phyloP scores from a whole-genome alignment of 108 stramenopile genomes.

The Conticribra weissflogii region DNA sequence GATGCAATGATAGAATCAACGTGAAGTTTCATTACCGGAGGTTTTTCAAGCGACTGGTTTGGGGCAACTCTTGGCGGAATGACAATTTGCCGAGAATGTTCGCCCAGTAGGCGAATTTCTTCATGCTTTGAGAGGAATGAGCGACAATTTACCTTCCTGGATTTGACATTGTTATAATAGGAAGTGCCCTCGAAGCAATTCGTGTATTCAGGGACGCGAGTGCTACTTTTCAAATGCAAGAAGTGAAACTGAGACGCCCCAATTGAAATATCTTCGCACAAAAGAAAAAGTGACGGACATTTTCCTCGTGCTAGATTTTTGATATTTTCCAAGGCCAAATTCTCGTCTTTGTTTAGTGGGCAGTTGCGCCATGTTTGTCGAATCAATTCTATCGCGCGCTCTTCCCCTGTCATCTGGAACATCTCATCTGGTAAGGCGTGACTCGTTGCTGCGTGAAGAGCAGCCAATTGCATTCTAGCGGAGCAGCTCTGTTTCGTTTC shows the following conservation, averaged over 20 bases:
- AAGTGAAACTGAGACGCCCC: conserved; percentile 24
- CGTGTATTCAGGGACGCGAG: not conserved
- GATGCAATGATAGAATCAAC: not conserved
- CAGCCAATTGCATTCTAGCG: conserved; percentile 47
- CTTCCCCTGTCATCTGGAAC: conserved; percentile 48
- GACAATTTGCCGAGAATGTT: not conserved
- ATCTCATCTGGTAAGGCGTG: conserved; percentile 47
- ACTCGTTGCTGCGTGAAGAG: conserved; percentile 50
- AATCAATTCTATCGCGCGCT: conserved; percentile 45
- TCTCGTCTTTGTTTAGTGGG: conserved; percentile 42
- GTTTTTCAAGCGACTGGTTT: conserved; percentile 1
- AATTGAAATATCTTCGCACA: conserved; percentile 24
- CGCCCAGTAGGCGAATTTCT: conserved; percentile 22
- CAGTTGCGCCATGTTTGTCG: conserved; percentile 49
- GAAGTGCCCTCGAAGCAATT: conserved; percentile 21
- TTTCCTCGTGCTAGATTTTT: conserved; percentile 24
- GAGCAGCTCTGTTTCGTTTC: conserved; percentile 31
- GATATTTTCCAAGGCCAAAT: conserved; percentile 32
- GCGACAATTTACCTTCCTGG: conserved; percentile 3
- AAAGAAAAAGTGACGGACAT: conserved; percentile 23
- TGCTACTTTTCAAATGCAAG: conserved; percentile 6
- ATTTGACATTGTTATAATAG: conserved; percentile 29
- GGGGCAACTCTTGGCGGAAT: conserved; percentile 16
- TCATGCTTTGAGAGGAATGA: conserved; percentile 21
- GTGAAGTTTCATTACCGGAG: not conserved